phyloP scores from a whole-genome alignment of 305 asterid species.

The Fraxinus latifolia region DNA sequence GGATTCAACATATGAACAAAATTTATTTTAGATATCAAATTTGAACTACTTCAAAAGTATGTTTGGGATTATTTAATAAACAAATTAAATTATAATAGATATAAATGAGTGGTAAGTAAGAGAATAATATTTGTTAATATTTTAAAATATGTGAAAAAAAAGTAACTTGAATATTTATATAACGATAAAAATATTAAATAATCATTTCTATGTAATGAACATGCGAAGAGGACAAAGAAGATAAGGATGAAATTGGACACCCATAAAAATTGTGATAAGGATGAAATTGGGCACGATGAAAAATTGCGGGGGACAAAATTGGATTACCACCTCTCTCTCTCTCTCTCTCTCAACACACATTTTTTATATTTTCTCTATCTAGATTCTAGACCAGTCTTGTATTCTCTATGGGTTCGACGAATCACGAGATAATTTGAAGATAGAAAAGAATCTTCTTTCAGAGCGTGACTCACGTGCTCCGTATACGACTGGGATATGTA shows the following conservation, averaged over 20 bases:
- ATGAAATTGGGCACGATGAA: background rate
- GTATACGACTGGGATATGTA: background rate
- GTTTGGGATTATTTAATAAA: no score
- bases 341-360: no score
- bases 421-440: background rate
- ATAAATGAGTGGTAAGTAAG: no score
- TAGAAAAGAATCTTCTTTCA: background rate
- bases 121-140: no score
- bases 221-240: no score
- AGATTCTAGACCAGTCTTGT: background rate
- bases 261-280: background rate
- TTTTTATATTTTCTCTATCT: no score
- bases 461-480: conserved; percentile 19
- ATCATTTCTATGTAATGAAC: no score
- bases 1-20: no score
- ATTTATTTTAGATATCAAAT: background rate
- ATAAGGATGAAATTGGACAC: no score
- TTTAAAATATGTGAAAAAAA: no score
- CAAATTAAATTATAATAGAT: background rate
- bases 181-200: no score
- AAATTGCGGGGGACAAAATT: background rate
- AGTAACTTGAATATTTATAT: no score
- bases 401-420: background rate
- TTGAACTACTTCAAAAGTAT: background rate
- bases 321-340: background rate